These are phyloP conservation scores for Acacia acuminata DNA, from an alignment of 306 rosid species.

Conservation along the genomic window DNA sequence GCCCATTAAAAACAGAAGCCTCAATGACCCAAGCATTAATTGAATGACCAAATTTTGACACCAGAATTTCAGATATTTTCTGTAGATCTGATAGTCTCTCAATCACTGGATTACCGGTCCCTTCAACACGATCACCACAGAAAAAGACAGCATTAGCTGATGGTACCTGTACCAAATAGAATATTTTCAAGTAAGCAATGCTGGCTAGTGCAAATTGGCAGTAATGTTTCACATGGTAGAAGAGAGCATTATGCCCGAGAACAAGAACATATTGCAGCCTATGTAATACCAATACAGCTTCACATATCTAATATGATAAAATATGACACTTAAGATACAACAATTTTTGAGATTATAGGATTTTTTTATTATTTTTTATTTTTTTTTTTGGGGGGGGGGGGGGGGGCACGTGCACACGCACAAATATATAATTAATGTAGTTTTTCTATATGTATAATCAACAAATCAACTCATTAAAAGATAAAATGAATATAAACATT, in stretches of 20 bases:
- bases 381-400: no score
- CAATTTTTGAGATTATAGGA: not conserved
- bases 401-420: not conserved
- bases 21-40: constrained; percentile 85
- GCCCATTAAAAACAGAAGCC: constrained; percentile 75
- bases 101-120: constrained; percentile 69
- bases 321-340: not conserved
- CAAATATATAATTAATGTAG: not conserved
- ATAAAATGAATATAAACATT: not conserved
- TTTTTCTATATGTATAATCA: not conserved
- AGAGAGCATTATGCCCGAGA: constrained; percentile 13
- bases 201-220: not conserved
- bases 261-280: not conserved
- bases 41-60: constrained; percentile 65
- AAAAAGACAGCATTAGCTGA: constrained; percentile 69
- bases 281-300: not conserved
- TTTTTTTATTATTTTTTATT: no score
- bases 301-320: not conserved
- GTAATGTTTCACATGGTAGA: not conserved
- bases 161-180: constrained; percentile 55
- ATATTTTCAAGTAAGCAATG: constrained; percentile 14
- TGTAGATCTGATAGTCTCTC: constrained; percentile 72
- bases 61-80: constrained; percentile 69
- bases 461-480: not conserved
- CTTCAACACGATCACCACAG: constrained; percentile 77